These are phyloP conservation scores for Meripilus lineatus DNA, from an alignment of 1,284 basidiomycete genomes.

Conservation along the genomic window DNA sequence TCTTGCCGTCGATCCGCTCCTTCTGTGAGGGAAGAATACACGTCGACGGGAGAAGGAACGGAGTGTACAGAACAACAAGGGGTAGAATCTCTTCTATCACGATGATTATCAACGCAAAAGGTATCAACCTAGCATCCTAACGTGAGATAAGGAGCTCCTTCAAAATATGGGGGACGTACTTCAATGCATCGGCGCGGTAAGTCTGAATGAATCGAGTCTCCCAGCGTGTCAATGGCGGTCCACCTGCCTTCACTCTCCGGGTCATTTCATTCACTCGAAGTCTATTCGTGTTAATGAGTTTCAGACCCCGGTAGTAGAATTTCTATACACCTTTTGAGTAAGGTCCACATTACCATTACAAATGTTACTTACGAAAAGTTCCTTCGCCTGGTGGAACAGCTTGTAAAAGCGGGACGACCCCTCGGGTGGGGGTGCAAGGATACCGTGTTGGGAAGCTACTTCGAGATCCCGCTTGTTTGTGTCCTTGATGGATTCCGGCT, in stretches of 20 bases:
- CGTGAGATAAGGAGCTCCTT: background rate
- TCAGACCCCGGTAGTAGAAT: conserved; percentile 75
- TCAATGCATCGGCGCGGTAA: conserved; percentile 59
- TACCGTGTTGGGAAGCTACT: conserved; percentile 62
- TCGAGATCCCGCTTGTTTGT: conserved; percentile 57
- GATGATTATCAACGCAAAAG: conserved; percentile 74
- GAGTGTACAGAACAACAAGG: conserved; percentile 82
- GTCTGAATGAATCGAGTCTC: conserved; percentile 65
- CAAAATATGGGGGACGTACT: conserved; percentile 39
- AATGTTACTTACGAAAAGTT: conserved; percentile 53
- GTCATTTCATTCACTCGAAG: conserved; percentile 48
- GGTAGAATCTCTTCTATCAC: conserved; percentile 81
- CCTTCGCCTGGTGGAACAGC: conserved; percentile 60
- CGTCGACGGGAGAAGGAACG: conserved; percentile 80
- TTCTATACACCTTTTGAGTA: conserved; percentile 42
- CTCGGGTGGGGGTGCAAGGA: conserved; percentile 58
- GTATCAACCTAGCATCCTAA: conserved; percentile 60
- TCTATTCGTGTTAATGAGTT: conserved; percentile 60
- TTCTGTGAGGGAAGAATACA: conserved; percentile 83
- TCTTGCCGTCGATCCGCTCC: conserved; percentile 61
- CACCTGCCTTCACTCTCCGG: conserved; percentile 49
- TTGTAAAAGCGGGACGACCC: conserved; percentile 50
- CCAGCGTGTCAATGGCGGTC: conserved; percentile 52
- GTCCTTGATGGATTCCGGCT: too few species aligned
- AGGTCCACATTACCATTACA: conserved; percentile 7